phyloP scores from a whole-genome alignment of 1,284 basidiomycete species.

The Amylostereum chailletii region DNA sequence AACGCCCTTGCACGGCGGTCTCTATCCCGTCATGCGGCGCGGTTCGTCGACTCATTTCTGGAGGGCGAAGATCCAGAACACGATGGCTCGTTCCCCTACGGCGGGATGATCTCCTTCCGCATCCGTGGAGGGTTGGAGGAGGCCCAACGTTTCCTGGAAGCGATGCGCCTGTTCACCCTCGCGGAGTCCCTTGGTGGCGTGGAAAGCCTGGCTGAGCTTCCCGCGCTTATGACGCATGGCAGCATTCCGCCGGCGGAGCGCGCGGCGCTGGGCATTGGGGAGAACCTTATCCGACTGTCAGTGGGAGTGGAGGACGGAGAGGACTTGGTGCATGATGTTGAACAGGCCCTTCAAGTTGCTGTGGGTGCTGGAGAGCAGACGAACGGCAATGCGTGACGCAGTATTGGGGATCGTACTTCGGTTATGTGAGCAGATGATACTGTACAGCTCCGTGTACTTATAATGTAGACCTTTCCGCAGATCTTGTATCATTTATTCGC shows the following conservation, averaged over 20 bases:
- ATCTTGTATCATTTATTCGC: too few relatives aligned
- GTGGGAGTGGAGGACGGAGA: constrained; percentile 87
- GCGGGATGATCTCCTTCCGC: constrained; percentile 79
- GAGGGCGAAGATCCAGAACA: constrained; percentile 19
- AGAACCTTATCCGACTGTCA: constrained; percentile 74
- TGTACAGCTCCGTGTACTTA: too few relatives aligned
- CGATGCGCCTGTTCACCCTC: constrained; percentile 69
- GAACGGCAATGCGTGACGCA: too few relatives aligned
- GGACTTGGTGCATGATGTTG: constrained; percentile 63
- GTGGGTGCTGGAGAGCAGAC: constrained; percentile 4
- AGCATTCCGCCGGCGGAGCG: constrained; percentile 69
- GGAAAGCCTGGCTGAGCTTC: constrained; percentile 83
- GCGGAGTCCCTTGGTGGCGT: constrained; percentile 91
- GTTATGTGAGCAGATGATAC: too few relatives aligned
- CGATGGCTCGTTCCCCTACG: constrained; percentile 65
- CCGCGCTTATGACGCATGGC: constrained; percentile 81
- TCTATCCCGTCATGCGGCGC: constrained; percentile 61
- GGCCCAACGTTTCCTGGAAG: constrained; percentile 66
- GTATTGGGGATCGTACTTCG: too few relatives aligned
- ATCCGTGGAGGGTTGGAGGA: constrained; percentile 47
- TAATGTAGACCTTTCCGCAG: too few relatives aligned
- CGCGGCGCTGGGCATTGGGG: constrained; percentile 67
- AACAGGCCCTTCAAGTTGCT: constrained; percentile 56
- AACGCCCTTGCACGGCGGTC: constrained; percentile 58
- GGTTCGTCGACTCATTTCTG: constrained; percentile 48